Conservation (phyloP, 2,329 filamentous ascomycete species). For the Hypoxylon sp. region DNA sequence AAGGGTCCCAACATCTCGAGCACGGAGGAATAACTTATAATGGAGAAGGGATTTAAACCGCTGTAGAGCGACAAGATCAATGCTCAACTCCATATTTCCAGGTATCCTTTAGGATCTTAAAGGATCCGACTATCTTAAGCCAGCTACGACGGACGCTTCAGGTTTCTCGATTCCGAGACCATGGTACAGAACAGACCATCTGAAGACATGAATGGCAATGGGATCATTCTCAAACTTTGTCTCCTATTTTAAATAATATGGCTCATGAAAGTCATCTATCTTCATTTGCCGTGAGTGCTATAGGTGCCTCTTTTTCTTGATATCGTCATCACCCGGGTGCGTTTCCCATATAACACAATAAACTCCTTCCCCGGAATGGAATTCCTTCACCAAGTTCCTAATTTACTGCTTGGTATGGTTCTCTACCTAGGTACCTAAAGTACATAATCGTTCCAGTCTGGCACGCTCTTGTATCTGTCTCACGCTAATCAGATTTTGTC, state of each 20-base stretch:
- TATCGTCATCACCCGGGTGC: neutral
- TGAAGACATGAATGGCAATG: neutral
- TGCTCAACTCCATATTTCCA: fast-evolving
- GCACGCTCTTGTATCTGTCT: neutral
- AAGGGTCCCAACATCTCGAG: constrained; percentile 17
- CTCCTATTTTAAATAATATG: neutral
- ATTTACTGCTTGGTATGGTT: neutral
- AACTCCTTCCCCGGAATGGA: neutral
- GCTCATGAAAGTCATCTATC: neutral
- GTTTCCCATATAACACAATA: neutral
- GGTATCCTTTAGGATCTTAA: neutral
- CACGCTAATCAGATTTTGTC: neutral
- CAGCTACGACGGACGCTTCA: neutral
- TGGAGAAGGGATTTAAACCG: neutral
- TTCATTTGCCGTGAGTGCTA: neutral
- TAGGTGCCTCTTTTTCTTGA: neutral
- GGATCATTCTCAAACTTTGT: neutral
- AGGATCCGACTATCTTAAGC: neutral
- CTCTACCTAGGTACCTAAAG: neutral
- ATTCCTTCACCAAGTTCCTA: neutral
- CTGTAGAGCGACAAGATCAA: neutral
- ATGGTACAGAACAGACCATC: neutral
- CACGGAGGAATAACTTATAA: neutral
- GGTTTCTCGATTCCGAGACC: neutral
- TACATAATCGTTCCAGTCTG: neutral